Evolutionary conservation across 2,329 filamentous ascomycete genomes (phyloP).

Genomic region (Colletotrichum agaves): DNA sequence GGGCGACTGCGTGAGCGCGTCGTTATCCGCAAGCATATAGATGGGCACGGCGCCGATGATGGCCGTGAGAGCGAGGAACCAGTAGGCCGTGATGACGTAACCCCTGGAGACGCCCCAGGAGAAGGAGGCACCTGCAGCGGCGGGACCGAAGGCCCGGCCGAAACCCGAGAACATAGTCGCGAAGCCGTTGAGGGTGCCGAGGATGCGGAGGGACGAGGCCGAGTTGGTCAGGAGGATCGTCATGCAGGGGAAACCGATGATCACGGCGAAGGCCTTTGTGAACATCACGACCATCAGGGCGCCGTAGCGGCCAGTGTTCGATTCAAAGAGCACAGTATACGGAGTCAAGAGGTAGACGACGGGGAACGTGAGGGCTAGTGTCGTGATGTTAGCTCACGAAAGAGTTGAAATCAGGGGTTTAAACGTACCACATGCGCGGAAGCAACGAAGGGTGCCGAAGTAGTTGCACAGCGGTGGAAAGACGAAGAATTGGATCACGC

Average conservation of each 20-base stretch:
- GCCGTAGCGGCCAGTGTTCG: constrained; percentile 60
- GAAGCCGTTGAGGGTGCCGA: constrained; percentile 92
- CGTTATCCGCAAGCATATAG: constrained; percentile 78
- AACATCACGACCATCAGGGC: constrained; percentile 76
- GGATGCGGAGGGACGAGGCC: constrained; percentile 82
- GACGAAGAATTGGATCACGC: constrained; percentile 85
- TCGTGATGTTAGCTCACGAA: background rate
- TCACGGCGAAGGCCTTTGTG: constrained; percentile 78
- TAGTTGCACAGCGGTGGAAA: constrained; percentile 81
- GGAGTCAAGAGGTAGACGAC: constrained; percentile 84
- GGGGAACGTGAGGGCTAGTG: constrained; percentile 71
- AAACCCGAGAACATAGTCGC: constrained; percentile 85
- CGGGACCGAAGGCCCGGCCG: constrained; percentile 83
- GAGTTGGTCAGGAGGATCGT: constrained; percentile 92
- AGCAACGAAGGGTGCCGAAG: constrained; percentile 80
- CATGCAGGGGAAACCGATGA: constrained; percentile 88
- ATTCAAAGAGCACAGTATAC: constrained; percentile 75
- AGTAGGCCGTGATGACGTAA: constrained; percentile 85
- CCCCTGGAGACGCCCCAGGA: constrained; percentile 79
- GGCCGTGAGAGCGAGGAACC: constrained; percentile 75
- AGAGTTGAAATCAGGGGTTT: background rate
- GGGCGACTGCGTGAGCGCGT: constrained; percentile 65
- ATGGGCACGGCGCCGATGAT: constrained; percentile 76
- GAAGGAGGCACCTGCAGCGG: constrained; percentile 77
- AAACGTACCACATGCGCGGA: constrained; percentile 68